These are phyloP conservation scores for Entomophthora muscae DNA, from an alignment of 371 early-diverging fungal genomes.

Conservation along the genomic window DNA sequence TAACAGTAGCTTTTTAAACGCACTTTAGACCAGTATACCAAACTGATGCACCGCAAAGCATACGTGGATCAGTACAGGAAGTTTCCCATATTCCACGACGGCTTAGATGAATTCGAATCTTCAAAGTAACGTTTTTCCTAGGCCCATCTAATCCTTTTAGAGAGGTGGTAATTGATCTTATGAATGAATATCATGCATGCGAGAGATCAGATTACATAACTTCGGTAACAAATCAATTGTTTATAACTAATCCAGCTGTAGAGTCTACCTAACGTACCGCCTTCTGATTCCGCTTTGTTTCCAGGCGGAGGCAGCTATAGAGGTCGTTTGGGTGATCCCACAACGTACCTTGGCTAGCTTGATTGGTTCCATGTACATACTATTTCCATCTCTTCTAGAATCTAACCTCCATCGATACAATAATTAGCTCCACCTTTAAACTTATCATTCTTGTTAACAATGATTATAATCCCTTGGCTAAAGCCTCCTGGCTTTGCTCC, in stretches of 20 bases:
- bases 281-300: neutral
- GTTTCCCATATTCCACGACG: conserved; percentile 62
- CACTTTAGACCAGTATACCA: conserved; percentile 92
- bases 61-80: conserved; percentile 94
- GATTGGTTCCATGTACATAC: neutral
- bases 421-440: no score
- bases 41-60: conserved; percentile 93
- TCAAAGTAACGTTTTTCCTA: conserved; percentile 22
- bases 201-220: conserved; percentile 71
- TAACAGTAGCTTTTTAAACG: conserved; percentile 65
- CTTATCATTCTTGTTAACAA: no score
- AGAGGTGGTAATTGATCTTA: conserved; percentile 73
- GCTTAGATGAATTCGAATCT: conserved; percentile 82
- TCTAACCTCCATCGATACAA: no score
- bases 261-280: neutral
- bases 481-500: no score
- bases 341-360: neutral
- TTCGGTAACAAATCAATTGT: neutral
- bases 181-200: conserved; percentile 86
- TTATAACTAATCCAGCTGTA: neutral
- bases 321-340: neutral
- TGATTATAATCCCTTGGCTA: no score
- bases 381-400: no score
- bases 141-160: conserved; percentile 15
- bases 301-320: neutral